Conservation (phyloP, 768 basidiomycete genomes). For the Suillus americanus region DNA sequence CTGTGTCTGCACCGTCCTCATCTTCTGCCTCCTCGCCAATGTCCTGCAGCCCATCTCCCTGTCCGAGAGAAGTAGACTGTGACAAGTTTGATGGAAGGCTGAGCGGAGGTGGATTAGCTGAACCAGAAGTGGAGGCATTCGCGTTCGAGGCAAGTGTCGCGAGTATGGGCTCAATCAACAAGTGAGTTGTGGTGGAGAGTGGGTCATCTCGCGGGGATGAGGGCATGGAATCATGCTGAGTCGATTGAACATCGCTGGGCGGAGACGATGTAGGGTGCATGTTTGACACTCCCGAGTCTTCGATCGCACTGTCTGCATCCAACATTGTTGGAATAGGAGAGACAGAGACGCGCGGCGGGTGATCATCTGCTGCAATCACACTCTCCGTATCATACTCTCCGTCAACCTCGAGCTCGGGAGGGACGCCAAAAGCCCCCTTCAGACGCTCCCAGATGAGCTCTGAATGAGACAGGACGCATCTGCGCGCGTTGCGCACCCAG, state of each 20-base stretch:
- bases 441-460: slow-evolving; percentile 92
- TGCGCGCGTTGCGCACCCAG: slow-evolving; percentile 75
- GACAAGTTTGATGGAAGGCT: slow-evolving; percentile 35
- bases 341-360: neutral
- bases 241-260: neutral
- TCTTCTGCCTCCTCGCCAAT: slow-evolving; percentile 51
- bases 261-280: neutral
- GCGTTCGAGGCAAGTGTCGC: slow-evolving; percentile 30
- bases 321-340: slow-evolving; percentile 31
- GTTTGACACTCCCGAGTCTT: neutral
- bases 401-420: slow-evolving; percentile 70
- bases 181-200: neutral
- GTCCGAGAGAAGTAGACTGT: slow-evolving; percentile 23
- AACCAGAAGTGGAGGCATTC: slow-evolving; percentile 17
- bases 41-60: slow-evolving; percentile 46
- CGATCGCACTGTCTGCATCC: neutral
- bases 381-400: slow-evolving; percentile 39
- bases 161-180: slow-evolving; percentile 54
- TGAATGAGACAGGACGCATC: slow-evolving; percentile 71
- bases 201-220: slow-evolving; percentile 13
- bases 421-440: slow-evolving; percentile 85
- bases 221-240: slow-evolving; percentile 7
- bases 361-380: slow-evolving; percentile 36
- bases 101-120: slow-evolving; percentile 36
- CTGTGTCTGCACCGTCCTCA: slow-evolving; percentile 39